Base-by-base conservation (phyloP, 2,329 filamentous ascomycete genomes). In the Myriosclerotinia scirpicola region DNA sequence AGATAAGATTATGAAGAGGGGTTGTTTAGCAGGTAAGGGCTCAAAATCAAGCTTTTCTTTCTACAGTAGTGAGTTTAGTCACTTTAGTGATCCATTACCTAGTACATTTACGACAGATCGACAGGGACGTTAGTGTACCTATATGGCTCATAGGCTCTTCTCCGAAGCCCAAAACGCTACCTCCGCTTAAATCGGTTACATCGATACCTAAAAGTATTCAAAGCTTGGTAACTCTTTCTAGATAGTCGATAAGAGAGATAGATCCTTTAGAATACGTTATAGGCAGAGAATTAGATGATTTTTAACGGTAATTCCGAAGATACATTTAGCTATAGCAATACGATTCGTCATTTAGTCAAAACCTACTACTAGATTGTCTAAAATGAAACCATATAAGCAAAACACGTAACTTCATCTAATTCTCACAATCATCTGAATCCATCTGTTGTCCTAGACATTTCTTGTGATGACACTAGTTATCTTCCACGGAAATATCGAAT, bases 131-230 rank as follows among this genome's bases (percentile, higher is more conserved):
- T 34, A 48, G 56, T 59, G 42, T 34, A 48, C 26, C 17, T 36
- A 22, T 36, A 59, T 20, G 42, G 40, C 38, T 59, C 11, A 15
- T 11, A 48, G 55, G 42, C 56, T 59, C 56, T 59, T 48, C 56
- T 59, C 56, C 56, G 42, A 59, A 59, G 26, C 56, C 42, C 17
- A 59, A 59, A 59, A 59, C 56, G 56, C 56, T 48, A 48, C 46
- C 42, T 59, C 56, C 56, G 56, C 26, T 26, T 59, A 20, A 44
- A 59, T 22, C 42, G 46, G 56, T 46, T 48, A 15, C 38, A 44
- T 14, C 38, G 15, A 15, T 44, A 36, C 42, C 42, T 48, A 34
- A 59, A 34, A 59, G 40, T 48, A 48, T 42, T 48, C 40, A 36
- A 48, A 48, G 56, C 56, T 59, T 59, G 20, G 42, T 34, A 48